These are phyloP conservation scores for Shiraia sp. DNA, from an alignment of 2,329 filamentous ascomycete species.

Conservation along the genomic window DNA sequence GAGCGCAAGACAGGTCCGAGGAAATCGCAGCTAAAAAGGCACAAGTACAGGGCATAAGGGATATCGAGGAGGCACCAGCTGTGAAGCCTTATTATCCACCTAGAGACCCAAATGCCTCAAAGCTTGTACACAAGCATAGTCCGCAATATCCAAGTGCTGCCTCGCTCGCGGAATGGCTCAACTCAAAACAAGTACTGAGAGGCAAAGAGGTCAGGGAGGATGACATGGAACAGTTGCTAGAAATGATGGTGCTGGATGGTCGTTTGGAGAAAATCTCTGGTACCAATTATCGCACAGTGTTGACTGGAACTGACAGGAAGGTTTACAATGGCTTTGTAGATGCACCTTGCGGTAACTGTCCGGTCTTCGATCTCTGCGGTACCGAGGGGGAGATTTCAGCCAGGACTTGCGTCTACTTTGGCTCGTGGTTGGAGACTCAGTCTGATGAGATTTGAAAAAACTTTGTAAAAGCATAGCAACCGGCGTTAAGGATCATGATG, in stretches of 20 bases:
- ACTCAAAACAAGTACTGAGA: constrained; percentile 69
- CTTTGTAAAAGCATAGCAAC: constrained; percentile 26
- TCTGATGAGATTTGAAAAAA: constrained; percentile 28
- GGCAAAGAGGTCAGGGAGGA: constrained; percentile 66
- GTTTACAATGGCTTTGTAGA: constrained; percentile 80
- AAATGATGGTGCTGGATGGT: constrained; percentile 87
- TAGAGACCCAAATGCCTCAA: constrained; percentile 22
- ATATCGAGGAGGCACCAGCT: constrained; percentile 40
- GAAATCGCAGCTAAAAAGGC: constrained; percentile 43
- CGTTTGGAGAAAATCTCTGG: constrained; percentile 69
- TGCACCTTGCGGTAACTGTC: constrained; percentile 87
- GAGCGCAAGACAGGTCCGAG: constrained; percentile 41
- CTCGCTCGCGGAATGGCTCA: constrained; percentile 76
- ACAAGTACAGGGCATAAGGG: constrained; percentile 32
- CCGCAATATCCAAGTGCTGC: constrained; percentile 78
- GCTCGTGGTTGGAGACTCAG: constrained; percentile 69
- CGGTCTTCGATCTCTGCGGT: constrained; percentile 89
- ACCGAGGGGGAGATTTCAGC: constrained; percentile 90
- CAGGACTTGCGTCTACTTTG: constrained; percentile 88
- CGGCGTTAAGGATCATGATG: constrained; percentile 22
- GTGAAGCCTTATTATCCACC: constrained; percentile 29
- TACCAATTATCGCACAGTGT: constrained; percentile 54
- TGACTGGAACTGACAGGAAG: constrained; percentile 47
- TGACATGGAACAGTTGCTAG: constrained; percentile 82
- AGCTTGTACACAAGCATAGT: constrained; percentile 64